Evolutionary conservation across 164 flowering plant genomes (phyloP).

Genomic region (Vitis vinifera): DNA sequence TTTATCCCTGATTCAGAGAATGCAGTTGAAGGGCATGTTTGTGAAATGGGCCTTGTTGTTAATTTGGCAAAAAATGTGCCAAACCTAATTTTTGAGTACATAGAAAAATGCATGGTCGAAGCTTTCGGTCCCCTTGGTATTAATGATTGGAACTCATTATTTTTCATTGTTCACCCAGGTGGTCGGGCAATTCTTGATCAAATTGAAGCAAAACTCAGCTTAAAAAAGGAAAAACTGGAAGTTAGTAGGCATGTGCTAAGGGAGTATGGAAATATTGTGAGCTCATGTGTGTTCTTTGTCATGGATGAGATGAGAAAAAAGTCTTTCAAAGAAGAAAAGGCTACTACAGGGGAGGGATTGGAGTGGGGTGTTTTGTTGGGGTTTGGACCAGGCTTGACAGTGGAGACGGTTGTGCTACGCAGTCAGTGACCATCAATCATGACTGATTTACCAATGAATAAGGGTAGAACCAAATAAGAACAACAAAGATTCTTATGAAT

Average conservation of each 20-base stretch:
- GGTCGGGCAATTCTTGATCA: conserved; percentile 2
- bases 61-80: background rate
- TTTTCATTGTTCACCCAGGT: conserved; percentile 1
- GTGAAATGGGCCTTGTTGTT: background rate
- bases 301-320: too few relatives aligned
- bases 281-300: too few relatives aligned
- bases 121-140: background rate
- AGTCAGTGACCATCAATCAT: too few relatives aligned
- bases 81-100: background rate
- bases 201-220: background rate
- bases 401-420: too few relatives aligned
- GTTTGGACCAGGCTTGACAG: too few relatives aligned
- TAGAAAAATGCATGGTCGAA: background rate
- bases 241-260: conserved; percentile 4
- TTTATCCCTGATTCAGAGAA: conserved; percentile 1
- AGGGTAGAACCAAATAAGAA: too few relatives aligned
- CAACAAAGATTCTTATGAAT: too few relatives aligned
- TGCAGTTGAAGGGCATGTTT: background rate
- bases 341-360: too few relatives aligned
- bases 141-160: conserved; percentile 14
- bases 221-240: background rate
- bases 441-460: too few relatives aligned
- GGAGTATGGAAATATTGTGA: conserved; percentile 8
- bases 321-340: too few relatives aligned
- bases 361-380: too few relatives aligned